These are phyloP conservation scores for Saccharomycopsis sp. DNA, from an alignment of 805 yeast genomes.

Conservation along the genomic window DNA sequence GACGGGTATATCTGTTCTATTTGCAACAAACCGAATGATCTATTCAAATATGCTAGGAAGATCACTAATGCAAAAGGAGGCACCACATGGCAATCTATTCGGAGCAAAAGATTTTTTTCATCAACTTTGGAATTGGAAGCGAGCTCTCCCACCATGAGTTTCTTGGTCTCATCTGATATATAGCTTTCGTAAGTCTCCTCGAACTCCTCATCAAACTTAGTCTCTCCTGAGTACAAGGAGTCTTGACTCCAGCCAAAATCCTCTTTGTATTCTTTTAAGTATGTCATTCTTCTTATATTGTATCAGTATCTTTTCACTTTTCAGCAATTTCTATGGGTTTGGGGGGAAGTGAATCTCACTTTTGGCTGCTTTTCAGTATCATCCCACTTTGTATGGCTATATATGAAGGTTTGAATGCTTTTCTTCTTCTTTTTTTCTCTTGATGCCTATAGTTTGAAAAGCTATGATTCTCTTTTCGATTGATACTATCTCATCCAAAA, in stretches of 20 bases:
- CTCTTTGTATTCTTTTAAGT: neutral
- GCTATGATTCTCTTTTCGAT: too few species aligned
- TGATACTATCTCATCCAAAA: too few species aligned
- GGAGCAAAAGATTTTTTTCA: neutral
- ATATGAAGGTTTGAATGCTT: too few species aligned
- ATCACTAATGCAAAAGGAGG: conserved; percentile 13
- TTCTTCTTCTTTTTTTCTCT: too few species aligned
- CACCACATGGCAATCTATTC: conserved; percentile 11
- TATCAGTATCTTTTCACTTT: neutral
- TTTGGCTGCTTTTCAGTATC: too few species aligned
- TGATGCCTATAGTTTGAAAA: too few species aligned
- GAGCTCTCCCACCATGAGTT: conserved; percentile 7
- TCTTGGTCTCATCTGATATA: conserved; percentile 24
- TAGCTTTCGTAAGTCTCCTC: conserved; percentile 62
- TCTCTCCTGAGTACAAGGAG: conserved; percentile 5
- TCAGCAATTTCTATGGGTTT: too few species aligned
- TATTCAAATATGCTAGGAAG: conserved; percentile 13
- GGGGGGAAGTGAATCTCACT: neutral
- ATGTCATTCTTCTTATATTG: neutral
- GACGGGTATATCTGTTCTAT: conserved; percentile 57
- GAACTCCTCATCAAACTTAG: conserved; percentile 1
- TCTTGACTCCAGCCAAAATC: neutral
- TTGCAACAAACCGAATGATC: conserved; percentile 44
- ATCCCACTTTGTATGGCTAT: too few species aligned
- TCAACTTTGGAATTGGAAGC: conserved; percentile 1